Conservation (phyloP, 805 yeast genomes). For the Diddensiella transvaalensis region DNA sequence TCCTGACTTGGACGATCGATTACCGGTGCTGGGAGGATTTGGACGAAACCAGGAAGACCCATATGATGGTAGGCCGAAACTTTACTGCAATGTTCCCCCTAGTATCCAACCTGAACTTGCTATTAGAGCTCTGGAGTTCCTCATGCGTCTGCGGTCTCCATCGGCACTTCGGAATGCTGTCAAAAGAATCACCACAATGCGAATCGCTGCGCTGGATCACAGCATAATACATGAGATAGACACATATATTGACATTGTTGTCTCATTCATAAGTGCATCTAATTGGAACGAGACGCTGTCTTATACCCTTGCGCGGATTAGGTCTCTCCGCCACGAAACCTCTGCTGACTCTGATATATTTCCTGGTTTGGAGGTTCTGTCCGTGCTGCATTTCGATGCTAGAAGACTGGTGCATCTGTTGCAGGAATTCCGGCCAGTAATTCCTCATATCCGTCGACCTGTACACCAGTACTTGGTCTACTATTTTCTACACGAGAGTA, state of each 20-base stretch:
- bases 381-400: constrained; percentile 41
- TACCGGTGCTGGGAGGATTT: neutral
- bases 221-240: constrained; percentile 14
- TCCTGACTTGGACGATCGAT: neutral
- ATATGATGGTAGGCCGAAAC: constrained; percentile 10
- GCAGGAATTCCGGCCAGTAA: constrained; percentile 38
- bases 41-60: constrained; percentile 2
- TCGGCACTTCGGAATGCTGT: constrained; percentile 11
- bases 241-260: constrained; percentile 34
- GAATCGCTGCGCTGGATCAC: constrained; percentile 7
- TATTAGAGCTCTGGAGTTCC: constrained; percentile 8
- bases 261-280: constrained; percentile 48
- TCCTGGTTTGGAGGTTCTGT: constrained; percentile 45
- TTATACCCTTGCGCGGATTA: neutral
- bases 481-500: constrained; percentile 44
- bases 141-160: constrained; percentile 17
- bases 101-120: constrained; percentile 13
- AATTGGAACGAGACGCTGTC: constrained; percentile 43
- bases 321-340: constrained; percentile 35
- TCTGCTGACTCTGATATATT: constrained; percentile 29
- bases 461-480: constrained; percentile 46
- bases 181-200: constrained; percentile 5
- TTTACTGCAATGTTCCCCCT: constrained; percentile 12
- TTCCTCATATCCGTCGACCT: constrained; percentile 39
- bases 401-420: constrained; percentile 38